These are phyloP conservation scores for Rusavskia elegans DNA, from an alignment of 495 filamentous ascomycete species.

Conservation along the genomic window DNA sequence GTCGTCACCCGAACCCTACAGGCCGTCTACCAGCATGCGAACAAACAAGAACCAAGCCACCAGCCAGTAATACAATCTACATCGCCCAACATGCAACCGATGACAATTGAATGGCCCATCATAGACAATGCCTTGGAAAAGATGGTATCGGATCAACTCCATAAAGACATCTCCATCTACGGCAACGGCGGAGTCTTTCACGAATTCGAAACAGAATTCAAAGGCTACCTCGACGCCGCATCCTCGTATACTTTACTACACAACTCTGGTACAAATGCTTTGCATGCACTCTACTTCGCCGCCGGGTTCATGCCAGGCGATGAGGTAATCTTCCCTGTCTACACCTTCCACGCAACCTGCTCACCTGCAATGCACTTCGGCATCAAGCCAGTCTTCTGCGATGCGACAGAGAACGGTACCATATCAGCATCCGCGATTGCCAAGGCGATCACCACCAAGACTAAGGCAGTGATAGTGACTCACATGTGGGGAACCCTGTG, in stretches of 20 bases:
- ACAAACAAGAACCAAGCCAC: neutral
- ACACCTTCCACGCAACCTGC: conserved; percentile 5
- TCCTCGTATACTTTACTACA: neutral
- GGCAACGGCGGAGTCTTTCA: neutral
- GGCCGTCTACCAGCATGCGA: neutral
- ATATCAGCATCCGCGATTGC: neutral
- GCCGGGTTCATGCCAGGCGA: neutral
- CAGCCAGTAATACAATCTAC: no score
- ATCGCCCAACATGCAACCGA: neutral
- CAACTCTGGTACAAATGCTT: conserved; percentile 3
- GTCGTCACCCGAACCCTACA: neutral
- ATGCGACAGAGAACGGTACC: neutral
- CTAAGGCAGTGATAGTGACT: conserved; percentile 1
- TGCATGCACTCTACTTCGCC: conserved; percentile 1
- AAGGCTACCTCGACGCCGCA: neutral
- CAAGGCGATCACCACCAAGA: neutral
- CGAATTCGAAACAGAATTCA: conserved; percentile 3
- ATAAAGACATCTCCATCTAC: conserved; percentile 1
- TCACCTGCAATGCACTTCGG: conserved; percentile 4
- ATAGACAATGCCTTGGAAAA: neutral
- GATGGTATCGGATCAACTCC: neutral
- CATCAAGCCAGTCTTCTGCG: conserved; percentile 1
- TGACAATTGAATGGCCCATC: neutral
- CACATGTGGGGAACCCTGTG: conserved; percentile 4
- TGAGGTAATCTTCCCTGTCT: conserved; percentile 4